Base-by-base conservation (phyloP, 768 basidiomycete species). In the Suillus discolor region DNA sequence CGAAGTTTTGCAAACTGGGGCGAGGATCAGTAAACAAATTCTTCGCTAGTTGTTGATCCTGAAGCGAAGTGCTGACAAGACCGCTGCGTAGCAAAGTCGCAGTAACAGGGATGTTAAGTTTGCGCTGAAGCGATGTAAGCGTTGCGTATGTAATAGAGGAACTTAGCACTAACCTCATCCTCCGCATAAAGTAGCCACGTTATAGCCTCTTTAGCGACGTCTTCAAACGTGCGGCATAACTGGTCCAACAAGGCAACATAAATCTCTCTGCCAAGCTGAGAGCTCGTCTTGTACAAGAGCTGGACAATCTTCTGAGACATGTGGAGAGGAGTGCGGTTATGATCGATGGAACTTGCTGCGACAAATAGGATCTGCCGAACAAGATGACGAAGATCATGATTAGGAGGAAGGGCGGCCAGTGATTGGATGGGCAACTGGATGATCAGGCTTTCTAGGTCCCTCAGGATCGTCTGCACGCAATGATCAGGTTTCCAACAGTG, bases 231-330 rank as follows among this genome's bases (percentile, higher is more conserved):
- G 67, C 89, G 88, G 75, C 97, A 99, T 49, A 99, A 81, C 67
- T 94, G 91, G 65, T 96, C 92, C 16, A 99, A 81, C 54, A 99
- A 81, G 53, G 90, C 87, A 45, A 95, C 96, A 75, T 95, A 99
- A 12, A 97, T 91, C 75, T 99, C 96, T 62, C 97, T 87, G 0
- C 93, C 95, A 64, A 99, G 84, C 69, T 92, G 89, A 3, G 88
- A 88, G 5, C 86, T 83, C 1, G 93, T 93, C 81, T 96, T 96
- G 82, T 96, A 99, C 65, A 99, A 78, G 41, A 96, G 83, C 75
- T 97, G 96, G 5, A 99, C 97, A 63, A 97, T 92, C 79, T 97
- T 97, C 78, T 99, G 97, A 1, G 97, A 96, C 82, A 97, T 96
- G 70, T 89, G 84, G 65, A 99, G 81, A 1, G 96, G 93, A 3